Conservation (phyloP, 140 eudicot genomes). For the Anethum foeniculum region DNA sequence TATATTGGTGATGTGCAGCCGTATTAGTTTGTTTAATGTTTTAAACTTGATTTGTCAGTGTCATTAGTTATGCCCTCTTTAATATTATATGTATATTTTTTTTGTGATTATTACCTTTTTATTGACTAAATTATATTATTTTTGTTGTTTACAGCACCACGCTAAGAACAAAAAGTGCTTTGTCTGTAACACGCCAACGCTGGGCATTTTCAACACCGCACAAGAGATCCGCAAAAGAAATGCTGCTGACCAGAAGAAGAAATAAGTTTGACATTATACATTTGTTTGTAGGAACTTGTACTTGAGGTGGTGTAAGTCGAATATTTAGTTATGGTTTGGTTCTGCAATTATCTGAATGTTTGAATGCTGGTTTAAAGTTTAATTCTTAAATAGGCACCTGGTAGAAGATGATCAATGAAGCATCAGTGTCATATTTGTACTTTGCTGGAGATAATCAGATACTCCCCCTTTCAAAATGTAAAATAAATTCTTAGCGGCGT, state of each 20-base stretch:
- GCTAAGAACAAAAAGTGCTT: slow-evolving; percentile 72
- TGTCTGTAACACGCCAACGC: slow-evolving; percentile 86
- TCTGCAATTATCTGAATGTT: not conserved
- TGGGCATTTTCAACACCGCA: slow-evolving; percentile 84
- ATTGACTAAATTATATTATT: not conserved
- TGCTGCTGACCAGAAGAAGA: slow-evolving; percentile 45
- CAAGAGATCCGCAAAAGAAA: slow-evolving; percentile 67
- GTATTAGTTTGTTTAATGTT: not conserved
- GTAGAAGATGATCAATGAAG: not conserved
- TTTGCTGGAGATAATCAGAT: not conserved
- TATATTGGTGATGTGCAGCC: not conserved
- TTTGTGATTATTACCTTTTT: slow-evolving; percentile 6
- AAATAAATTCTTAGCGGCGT: too few species aligned
- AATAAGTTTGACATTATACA: slow-evolving; percentile 9
- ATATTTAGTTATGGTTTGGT: not conserved
- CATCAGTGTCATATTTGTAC: not conserved
- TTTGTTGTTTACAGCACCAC: slow-evolving; percentile 55
- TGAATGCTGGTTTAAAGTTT: not conserved
- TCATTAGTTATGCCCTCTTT: not conserved
- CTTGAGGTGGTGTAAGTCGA: not conserved
- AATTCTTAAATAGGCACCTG: not conserved
- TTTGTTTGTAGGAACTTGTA: not conserved
- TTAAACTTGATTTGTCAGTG: not conserved
- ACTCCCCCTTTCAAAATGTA: too few species aligned
- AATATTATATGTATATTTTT: not conserved